Base-by-base conservation (phyloP, 2,329 filamentous ascomycete genomes). In the Hymenoscyphus linearis region DNA sequence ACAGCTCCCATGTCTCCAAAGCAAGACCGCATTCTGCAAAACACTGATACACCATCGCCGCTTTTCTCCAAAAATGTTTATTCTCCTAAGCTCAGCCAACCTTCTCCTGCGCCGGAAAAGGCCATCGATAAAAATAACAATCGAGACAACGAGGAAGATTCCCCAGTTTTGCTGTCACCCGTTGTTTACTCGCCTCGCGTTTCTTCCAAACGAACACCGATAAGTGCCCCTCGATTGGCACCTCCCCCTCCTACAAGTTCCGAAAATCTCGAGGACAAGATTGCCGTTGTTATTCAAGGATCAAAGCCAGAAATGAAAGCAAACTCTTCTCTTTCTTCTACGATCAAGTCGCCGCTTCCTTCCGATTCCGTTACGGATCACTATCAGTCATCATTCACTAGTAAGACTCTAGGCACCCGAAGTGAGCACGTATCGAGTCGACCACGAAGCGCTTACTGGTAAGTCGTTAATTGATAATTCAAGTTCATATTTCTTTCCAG, bases 361-460 rank as follows among this genome's bases (percentile, higher is more conserved):
- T 63, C 66, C 1, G 61, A 62, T 1, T 62, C 65, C 12, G 54
- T 50, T 7, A 62, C 60, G 12, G 59, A 67, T 18, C 36, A 56
- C 2, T 60, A 47, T n/a, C 50, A 64, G 12, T 52, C 50, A 10
- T 52, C 60, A 9, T 65, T 65, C 36, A 62, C 60, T 7, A 55
- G 27, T 5, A 58, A 58, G 36, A 53, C 60, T 22, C 37, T 66
- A 18, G 61, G 62, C 2, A 58, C 56, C 3, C 60, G 63, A 37
- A 63, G 60, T 37, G 22, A 27, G 12, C 55, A 63, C 40, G 25
- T 60, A 1, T 64, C 55, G 7, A 59, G 63, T 47, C 61, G 65
- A 7, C 64, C 67, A 6, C 60, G 55, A 31, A 68, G 65, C 52
- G 58, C 64, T 4, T 52, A 64, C n/a, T 68, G 65, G 65, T 68